Evolutionary conservation across 176 grass and related monocot species (phyloP).

Genomic region (Eleusine indica): DNA sequence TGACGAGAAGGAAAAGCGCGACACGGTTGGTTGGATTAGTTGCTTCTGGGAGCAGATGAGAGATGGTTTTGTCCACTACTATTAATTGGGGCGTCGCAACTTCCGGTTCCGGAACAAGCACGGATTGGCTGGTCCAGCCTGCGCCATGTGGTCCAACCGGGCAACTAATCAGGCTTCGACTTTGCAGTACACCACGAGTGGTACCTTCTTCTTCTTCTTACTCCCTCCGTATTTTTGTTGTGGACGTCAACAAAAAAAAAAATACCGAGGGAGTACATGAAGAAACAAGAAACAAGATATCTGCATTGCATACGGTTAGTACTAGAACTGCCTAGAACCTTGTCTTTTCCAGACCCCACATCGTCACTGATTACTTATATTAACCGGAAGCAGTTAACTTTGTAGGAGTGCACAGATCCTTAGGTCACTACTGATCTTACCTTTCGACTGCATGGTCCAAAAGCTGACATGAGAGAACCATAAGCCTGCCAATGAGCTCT

Average conservation of each 20-base stretch:
- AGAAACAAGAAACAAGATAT: too few relatives aligned
- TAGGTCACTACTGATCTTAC: neutral
- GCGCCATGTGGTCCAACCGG: conserved; percentile 11
- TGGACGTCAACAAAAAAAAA: too few relatives aligned
- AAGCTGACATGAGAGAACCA: neutral
- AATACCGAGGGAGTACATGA: too few relatives aligned
- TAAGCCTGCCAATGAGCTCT: neutral
- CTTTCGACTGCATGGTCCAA: neutral
- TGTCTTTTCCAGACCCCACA: too few relatives aligned
- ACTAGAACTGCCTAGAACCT: too few relatives aligned
- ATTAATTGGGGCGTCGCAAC: conserved; percentile 22
- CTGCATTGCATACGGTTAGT: too few relatives aligned
- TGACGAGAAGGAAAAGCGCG: neutral
- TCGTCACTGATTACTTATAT: too few relatives aligned
- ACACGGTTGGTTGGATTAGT: conserved; percentile 16
- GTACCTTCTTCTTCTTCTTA: too few relatives aligned
- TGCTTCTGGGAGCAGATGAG: neutral
- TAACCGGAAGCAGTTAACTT: too few relatives aligned
- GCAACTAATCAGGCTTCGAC: neutral
- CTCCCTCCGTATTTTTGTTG: too few relatives aligned
- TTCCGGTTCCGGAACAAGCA: neutral
- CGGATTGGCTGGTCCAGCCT: conserved; percentile 32
- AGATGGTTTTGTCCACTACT: too few relatives aligned
- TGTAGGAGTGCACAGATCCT: neutral
- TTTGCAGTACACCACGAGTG: too few relatives aligned